A percentile compares a stretch with the other conserved stretches of the same genome.
Conservation (phyloP, 78 protist species). For the Dictyostelium brefeldianum region DNA sequence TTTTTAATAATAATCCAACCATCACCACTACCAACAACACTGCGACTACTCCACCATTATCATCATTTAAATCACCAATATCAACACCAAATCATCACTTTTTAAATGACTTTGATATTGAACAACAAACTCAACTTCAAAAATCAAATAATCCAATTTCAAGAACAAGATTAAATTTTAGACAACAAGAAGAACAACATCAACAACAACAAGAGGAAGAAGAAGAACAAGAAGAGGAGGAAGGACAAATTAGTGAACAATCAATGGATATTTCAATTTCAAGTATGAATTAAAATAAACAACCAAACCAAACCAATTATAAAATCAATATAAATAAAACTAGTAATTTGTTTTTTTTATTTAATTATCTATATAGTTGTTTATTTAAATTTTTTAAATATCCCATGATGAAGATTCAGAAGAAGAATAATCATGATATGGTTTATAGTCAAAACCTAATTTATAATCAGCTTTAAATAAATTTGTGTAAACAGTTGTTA, state of each 20-base stretch:
- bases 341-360: background rate
- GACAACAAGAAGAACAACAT: background rate
- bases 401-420: background rate
- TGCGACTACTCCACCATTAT: no score
- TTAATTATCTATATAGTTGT: background rate
- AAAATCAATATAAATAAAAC: background rate
- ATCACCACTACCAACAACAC: no score
- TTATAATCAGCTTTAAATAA: slow-evolving; percentile 65
- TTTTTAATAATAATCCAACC: background rate
- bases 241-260: background rate
- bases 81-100: background rate
- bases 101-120: background rate
- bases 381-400: no score
- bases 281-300: background rate
- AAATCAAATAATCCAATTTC: background rate
- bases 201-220: background rate
- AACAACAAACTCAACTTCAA: background rate
- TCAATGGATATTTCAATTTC: slow-evolving; percentile 17
- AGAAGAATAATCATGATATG: slow-evolving; percentile 3
- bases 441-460: slow-evolving; percentile 51
- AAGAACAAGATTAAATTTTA: slow-evolving; percentile 8
- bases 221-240: background rate
- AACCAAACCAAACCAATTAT: no score
- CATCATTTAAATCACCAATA: background rate
- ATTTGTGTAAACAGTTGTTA: slow-evolving; percentile 34